Base-by-base conservation (phyloP, 2,329 filamentous ascomycete genomes). In the Pseudonectria foliicola region DNA sequence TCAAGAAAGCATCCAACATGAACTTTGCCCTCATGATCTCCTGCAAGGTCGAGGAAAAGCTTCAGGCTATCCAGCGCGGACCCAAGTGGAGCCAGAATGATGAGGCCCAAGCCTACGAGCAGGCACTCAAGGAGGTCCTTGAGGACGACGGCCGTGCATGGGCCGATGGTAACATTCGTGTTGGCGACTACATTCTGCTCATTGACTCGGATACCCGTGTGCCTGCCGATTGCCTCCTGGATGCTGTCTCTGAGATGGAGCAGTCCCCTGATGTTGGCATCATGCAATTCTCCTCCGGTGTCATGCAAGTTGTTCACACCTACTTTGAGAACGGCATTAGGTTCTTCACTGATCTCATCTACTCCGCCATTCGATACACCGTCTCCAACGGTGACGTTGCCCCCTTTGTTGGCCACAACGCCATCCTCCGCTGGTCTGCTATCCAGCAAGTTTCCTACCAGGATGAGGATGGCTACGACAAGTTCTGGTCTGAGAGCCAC, bases 161-260 rank as follows among this genome's bases (percentile, higher is more conserved):
- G 82, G 85, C 85, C 13, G 85, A 87, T 54, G 87, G 86, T 42
- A 88, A 92, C 59, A 82, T 94, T 48, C 84, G 86, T 33, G 68
- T 93, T 14, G 87, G 87, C 37, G 86, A 93, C 61, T 89, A 88
- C 59, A 85, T 89, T 40, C 53, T 63, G 10, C 52, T 89, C 40
- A 83, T 87, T 53, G 82, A 87, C 62, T 87, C 82, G 2, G 83
- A 88, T 58, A 88, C 83, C 21, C 82, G 82, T 59, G 82, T 87
- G 3, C 85, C 85, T 2, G 64, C 71, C 26, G 85, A 89, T 58
- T 90, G 85, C 52, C 68, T 90, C 40, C 68, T 89, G 6, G 84
- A 89, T 51, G 82, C 82, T 27, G 82, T 85, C 30, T 85, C 80
- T 32, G 85, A 90, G 53, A 86, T 89, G 82, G 82, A 88, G 53